Percentiles rank a stretch among this genome's conserved stretches.
Conservation (phyloP, 2,329 filamentous ascomycete species). For the Canariomyces notabilis region DNA sequence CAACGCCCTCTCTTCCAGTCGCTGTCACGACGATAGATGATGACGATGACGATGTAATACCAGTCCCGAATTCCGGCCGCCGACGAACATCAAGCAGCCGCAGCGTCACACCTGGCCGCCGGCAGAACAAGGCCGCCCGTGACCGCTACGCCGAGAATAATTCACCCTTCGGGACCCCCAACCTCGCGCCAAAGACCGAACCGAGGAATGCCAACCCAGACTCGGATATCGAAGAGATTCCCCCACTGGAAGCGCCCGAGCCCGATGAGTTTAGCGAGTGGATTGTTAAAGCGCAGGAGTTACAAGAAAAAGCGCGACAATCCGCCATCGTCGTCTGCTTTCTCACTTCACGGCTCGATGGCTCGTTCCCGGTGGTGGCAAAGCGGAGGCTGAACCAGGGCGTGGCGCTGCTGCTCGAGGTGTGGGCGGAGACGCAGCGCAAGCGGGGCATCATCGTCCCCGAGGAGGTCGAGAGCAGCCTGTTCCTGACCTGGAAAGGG, state of each 20-base stretch:
- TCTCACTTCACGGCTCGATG: slow-evolving; percentile 56
- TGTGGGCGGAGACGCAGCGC: slow-evolving; percentile 63
- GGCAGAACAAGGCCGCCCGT: slow-evolving; percentile 4
- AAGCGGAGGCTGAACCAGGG: slow-evolving; percentile 63
- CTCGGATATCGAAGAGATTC: not conserved
- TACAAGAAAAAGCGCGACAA: slow-evolving; percentile 16
- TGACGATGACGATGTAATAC: not conserved
- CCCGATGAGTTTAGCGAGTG: slow-evolving; percentile 42
- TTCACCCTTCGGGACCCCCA: not conserved
- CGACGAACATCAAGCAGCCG: not conserved
- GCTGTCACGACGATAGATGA: not conserved
- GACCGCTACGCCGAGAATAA: slow-evolving; percentile 22
- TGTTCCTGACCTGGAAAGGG: slow-evolving; percentile 77
- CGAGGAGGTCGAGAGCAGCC: slow-evolving; percentile 41
- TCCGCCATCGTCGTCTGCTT: slow-evolving; percentile 56
- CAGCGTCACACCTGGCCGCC: not conserved
- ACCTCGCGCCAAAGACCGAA: not conserved
- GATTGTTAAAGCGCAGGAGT: slow-evolving; percentile 38
- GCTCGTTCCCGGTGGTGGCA: slow-evolving; percentile 46
- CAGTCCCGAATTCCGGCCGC: too few species aligned
- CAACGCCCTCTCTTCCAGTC: not conserved
- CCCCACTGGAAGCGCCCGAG: not conserved
- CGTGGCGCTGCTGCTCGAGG: slow-evolving; percentile 60
- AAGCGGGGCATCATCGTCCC: slow-evolving; percentile 33
- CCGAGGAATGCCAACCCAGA: slow-evolving; percentile 1